These are phyloP conservation scores for Mucor velutinosus DNA, from an alignment of 371 early-diverging fungal genomes.

Conservation along the genomic window DNA sequence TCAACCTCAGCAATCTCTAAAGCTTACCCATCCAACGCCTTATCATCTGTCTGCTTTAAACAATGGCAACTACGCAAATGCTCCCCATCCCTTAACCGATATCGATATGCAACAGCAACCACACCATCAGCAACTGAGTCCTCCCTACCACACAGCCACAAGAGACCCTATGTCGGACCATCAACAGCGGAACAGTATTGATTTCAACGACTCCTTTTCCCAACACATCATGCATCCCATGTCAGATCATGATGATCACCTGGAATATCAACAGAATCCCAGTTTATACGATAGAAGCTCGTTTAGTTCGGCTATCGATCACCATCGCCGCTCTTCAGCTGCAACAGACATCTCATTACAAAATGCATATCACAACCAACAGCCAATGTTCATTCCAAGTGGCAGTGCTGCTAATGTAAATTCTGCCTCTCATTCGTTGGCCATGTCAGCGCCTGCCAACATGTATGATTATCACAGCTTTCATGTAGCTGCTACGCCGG, in stretches of 20 bases:
- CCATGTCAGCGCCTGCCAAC: conserved; percentile 49
- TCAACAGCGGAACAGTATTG: conserved; percentile 10
- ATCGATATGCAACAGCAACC: neutral
- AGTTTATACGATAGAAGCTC: conserved; percentile 7
- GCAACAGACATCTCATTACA: conserved; percentile 13
- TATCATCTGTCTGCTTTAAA: conserved; percentile 12
- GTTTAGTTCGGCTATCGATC: conserved; percentile 18
- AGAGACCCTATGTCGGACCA: conserved; percentile 6
- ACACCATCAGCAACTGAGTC: neutral
- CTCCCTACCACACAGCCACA: neutral
- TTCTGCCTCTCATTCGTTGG: conserved; percentile 15
- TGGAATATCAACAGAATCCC: neutral
- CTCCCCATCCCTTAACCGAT: conserved; percentile 1
- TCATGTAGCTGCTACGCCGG: neutral
- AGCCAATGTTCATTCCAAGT: conserved; percentile 22
- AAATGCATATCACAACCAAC: conserved; percentile 15
- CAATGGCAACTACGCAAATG: neutral
- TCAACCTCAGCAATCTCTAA: neutral
- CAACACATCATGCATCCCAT: conserved; percentile 20
- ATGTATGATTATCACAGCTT: conserved; percentile 23
- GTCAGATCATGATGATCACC: conserved; percentile 16
- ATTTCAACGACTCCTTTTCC: conserved; percentile 26
- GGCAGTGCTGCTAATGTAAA: conserved; percentile 1
- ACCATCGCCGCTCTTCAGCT: conserved; percentile 19
- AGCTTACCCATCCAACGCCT: conserved; percentile 8